Base-by-base conservation (phyloP, 1,284 basidiomycete species). In the Sphaerobolus stellatus region DNA sequence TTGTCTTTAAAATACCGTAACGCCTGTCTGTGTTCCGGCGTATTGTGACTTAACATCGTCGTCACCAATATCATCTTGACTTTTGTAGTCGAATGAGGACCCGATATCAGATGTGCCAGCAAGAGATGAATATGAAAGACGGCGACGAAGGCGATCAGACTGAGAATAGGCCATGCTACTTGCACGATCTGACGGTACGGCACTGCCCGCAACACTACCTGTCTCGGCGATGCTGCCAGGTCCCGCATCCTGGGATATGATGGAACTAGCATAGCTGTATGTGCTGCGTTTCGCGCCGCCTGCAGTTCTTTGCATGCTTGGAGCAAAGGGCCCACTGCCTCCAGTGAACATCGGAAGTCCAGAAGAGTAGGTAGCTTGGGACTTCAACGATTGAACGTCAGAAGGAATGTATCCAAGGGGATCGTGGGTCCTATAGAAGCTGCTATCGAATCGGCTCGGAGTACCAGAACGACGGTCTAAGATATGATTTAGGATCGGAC, bases 381-480 rank as follows among this genome's bases (percentile, higher is more conserved):
- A 96, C 54, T 93, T 88, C 33, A 97, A 80, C 5, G 94, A 96
- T 68, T 96, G 94, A 13, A 88, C 90, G 65, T 98, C 96, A 18
- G 92, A 92, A 2, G 95, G 94, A 59, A 98, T 96, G 70, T 95
- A 98, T 7, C 91, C 86, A 57, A 98, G 80, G 0, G 94, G 84
- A 67, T 98, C 95, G 72, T 98, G 95, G 0, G 92, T 94, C 53
- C 94, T 86, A 70, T 95, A 98, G 77, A 97, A 99, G 66, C 87
- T 88, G 41, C 92, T 80, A 68, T 98, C 95, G 71, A 97, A 97
- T 54, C 93, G 88, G 65, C 89, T 92, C 16, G 75, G 73, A 0
- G 74, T 68, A 41, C 91, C 90, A 30, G 88, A 90, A 59, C 87
- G 81, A 59, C 79, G 78, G 59, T 72, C 78, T 74, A 68, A 56